Percentiles rank a stretch among this genome's conserved stretches.
phyloP scores from a whole-genome alignment of 139 green algal species.

The Tetradesmus obliquus region DNA sequence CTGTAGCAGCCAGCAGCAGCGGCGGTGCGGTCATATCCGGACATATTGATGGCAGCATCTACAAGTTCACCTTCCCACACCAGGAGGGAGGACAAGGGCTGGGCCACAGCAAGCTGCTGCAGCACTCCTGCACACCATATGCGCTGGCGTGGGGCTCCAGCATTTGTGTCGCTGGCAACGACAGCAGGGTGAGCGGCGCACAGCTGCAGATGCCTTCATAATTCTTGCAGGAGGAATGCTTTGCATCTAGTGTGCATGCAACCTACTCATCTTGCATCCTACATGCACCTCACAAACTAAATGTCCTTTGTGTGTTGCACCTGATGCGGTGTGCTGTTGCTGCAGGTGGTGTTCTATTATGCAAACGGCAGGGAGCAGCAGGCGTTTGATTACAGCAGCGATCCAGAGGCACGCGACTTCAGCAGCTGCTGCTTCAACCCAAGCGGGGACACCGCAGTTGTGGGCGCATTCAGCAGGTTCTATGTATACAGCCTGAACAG shows the following conservation, averaged over 20 bases:
- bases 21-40: conserved; percentile 71
- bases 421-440: conserved; percentile 73
- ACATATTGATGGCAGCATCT: conserved; percentile 84
- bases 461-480: conserved; percentile 79
- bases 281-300: neutral
- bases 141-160: conserved; percentile 74
- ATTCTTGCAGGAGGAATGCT: neutral
- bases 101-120: conserved; percentile 60
- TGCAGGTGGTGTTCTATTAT: conserved; percentile 81
- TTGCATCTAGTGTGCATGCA: neutral
- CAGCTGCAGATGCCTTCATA: neutral
- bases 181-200: conserved; percentile 65
- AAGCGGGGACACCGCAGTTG: conserved; percentile 74
- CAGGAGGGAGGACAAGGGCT: conserved; percentile 29
- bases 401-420: conserved; percentile 69
- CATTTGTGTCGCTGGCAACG: conserved; percentile 67
- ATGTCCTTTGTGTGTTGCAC: neutral
- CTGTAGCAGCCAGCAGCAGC: conserved; percentile 68
- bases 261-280: neutral
- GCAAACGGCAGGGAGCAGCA: conserved; percentile 63
- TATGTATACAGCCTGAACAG: conserved; percentile 69
- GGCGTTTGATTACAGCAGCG: conserved; percentile 73
- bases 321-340: neutral
- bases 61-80: conserved; percentile 75
- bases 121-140: conserved; percentile 75